These are phyloP conservation scores for Powellomyces hirtus DNA, from an alignment of 192 early-diverging fungal species.

Conservation along the genomic window DNA sequence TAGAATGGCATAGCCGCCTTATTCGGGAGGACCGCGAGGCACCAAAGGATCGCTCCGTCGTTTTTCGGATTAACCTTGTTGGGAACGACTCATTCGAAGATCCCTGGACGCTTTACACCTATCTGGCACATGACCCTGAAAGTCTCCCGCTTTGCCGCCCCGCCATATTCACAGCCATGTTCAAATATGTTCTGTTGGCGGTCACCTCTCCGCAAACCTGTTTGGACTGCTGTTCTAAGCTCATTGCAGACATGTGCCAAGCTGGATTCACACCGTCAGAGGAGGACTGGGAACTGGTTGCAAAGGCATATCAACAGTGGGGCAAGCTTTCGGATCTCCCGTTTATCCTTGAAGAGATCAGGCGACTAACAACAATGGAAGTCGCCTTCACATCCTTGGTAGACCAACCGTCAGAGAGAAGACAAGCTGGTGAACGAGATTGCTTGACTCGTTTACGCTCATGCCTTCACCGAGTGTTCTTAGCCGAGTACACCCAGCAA, in stretches of 20 bases:
- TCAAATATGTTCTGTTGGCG: background rate
- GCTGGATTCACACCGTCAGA: background rate
- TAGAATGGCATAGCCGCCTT: no score
- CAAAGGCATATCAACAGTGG: constrained; percentile 7
- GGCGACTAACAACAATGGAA: background rate
- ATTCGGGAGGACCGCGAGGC: no score
- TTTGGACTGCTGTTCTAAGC: constrained; percentile 2
- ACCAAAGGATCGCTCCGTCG: no score
- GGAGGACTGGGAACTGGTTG: constrained; percentile 1
- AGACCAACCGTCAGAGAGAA: background rate
- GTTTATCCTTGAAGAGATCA: background rate
- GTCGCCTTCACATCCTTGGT: background rate
- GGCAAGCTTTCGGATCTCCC: constrained; percentile 10
- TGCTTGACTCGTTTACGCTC: no score
- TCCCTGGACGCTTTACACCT: constrained; percentile 17
- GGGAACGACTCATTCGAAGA: no score
- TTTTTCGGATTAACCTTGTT: no score
- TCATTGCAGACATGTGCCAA: constrained; percentile 14
- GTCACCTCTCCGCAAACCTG: constrained; percentile 16
- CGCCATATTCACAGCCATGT: background rate
- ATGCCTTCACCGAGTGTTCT: background rate
- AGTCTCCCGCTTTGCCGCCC: background rate
- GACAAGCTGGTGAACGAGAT: background rate
- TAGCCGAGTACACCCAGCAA: background rate
- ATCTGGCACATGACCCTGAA: background rate